Evolutionary conservation across 768 basidiomycete species (phyloP), one percentile per base, ranked within the genome.

Genomic region (Russula sp.): DNA sequence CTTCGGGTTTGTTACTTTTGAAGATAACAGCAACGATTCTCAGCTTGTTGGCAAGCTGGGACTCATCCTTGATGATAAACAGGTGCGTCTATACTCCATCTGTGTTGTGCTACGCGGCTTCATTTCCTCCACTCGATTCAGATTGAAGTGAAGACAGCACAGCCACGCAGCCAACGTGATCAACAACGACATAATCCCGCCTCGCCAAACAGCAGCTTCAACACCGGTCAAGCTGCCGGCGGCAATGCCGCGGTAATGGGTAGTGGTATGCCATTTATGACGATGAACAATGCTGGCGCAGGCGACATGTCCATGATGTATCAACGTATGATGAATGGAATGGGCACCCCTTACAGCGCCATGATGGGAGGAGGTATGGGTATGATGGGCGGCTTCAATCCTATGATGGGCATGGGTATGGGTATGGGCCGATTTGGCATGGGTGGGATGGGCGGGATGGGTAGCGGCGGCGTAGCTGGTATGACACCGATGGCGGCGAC

Each of bases 141-240:
- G 96, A 95, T 99, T 69, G 97, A 98, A 72, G 94, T 98, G 51
- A 98, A 98, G 75, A 82, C 94, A 53, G 96, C 96, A 1, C 94
- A 97, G 73, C 94, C 95, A 3, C 84, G 94, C 50, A 88, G 85
- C 70, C 88, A 89, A 70, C 83, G 89, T 40, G 85, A 91, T 73
- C 80, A 79, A 83, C 69, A 82, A 84, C 68, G 73, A 70, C 50
- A 64, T 59, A 22, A 2, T 18, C n/a, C 45, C 34, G 13, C 54
- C 14, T 50, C 65, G n/a, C 48, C 58, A 45, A 62, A 52, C 67
- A 59, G 52, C 68, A 54, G 64, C 61, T 70, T 53, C 59, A 69
- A 63, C 53, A 65, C 50, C 49, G 70, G 65, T 57, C 71, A 62
- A 56, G 71, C 70, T 57, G 71, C 74, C 35, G 68, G 27, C 27